Evolutionary conservation across 2,329 filamentous ascomycete species (phyloP).

Genomic region (Alternaria sp.): DNA sequence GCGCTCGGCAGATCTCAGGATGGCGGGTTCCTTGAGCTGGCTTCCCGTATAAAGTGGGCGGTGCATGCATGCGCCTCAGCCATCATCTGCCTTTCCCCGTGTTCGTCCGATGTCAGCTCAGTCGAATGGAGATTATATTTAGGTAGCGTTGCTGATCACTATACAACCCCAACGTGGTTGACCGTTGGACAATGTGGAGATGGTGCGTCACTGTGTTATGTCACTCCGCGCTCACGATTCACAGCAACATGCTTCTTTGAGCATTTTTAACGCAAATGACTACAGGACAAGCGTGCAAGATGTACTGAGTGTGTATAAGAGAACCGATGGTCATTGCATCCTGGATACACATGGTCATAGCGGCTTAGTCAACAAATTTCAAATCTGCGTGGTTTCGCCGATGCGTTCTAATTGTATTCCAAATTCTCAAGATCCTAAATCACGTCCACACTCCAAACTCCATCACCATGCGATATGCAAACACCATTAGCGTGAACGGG

Average conservation of each 20-base stretch:
- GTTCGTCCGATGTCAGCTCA: conserved; percentile 2
- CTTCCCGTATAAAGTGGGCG: neutral
- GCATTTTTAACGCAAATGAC: too few species aligned
- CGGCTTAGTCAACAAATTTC: neutral
- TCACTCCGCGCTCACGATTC: neutral
- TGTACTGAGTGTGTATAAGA: too few species aligned
- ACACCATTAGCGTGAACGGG: too few species aligned
- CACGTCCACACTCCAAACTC: too few species aligned
- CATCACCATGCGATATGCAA: too few species aligned
- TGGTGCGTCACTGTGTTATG: neutral
- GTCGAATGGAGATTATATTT: neutral
- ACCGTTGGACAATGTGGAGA: neutral
- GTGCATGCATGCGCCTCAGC: neutral
- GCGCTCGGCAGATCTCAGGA: neutral
- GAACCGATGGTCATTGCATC: too few species aligned
- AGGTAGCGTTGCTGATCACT: conserved; percentile 2
- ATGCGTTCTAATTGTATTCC: too few species aligned
- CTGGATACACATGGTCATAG: neutral
- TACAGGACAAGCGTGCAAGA: too few species aligned
- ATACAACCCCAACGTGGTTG: neutral
- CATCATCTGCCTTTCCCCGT: neutral
- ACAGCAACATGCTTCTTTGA: too few species aligned
- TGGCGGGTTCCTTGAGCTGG: neutral
- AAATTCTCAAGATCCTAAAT: too few species aligned
- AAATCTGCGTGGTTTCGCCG: too few species aligned